Base-by-base conservation (phyloP, 257 asterid species). In the Gentiana straminea region DNA sequence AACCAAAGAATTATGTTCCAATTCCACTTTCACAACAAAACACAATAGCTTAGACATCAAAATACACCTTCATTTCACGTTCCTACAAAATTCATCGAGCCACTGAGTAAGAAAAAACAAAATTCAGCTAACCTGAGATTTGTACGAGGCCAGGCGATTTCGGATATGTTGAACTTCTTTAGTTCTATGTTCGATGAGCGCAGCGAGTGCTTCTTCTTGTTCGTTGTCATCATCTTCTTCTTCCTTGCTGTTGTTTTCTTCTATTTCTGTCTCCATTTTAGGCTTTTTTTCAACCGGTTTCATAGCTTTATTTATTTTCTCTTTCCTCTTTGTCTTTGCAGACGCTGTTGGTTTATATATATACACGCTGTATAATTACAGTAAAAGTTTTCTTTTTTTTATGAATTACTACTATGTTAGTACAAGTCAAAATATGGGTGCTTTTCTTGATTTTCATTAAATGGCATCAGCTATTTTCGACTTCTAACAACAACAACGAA, bases 191-290 rank as follows among this genome's bases (percentile, higher is more conserved):
- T 84, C 97, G 13, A 79, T 54, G 39, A 89, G 90, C 48, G 88
- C 94, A 3, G 81, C 73, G n/a, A 84, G 70, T 46, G 94, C 96
- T 73, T 79, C 88, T 59, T 86, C 93, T 75, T 77, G 85, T 33
- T 73, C 79, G 8, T 74, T 69, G 39, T 48, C 58, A 9, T 34
- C 57, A 3, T 7, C 51, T 2, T 35, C 39, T 0, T 15, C 54
- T 3, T 44, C 32, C 8, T 41, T 48, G 35, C 62, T 15, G 48
- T 36, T 55, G 51, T 34, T 35, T 49, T 56, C 52, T 41, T 37
- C 70, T 4, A 9, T 65, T 4, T 35, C 66, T 3, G 50, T 13
- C 47, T 70, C 75, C 4, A 54, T 56, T 3, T 74, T 74, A 2
- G 68, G 71, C 64, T 24, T 49, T 66, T 41, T 66, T 70, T n/a